Evolutionary conservation across 768 basidiomycete genomes (phyloP).

Genomic region (Exidia glandulosa): DNA sequence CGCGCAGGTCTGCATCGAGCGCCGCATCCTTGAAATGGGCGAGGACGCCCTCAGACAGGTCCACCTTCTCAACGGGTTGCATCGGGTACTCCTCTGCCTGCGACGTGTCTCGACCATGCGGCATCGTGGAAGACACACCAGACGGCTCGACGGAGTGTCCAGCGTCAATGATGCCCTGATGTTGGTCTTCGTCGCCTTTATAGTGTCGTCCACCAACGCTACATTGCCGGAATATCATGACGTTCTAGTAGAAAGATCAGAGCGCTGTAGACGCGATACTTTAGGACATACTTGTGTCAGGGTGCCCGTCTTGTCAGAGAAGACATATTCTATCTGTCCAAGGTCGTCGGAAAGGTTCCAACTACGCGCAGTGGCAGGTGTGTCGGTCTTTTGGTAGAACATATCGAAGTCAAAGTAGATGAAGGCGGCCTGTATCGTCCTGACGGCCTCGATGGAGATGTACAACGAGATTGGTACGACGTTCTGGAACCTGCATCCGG

Average conservation of each 20-base stretch:
- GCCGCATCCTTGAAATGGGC: slow-evolving; percentile 53
- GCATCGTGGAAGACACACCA: slow-evolving; percentile 5
- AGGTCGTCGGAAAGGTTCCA: slow-evolving; percentile 97
- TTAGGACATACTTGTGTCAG: slow-evolving; percentile 58
- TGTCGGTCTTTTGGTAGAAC: slow-evolving; percentile 62
- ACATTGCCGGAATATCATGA: slow-evolving; percentile 90
- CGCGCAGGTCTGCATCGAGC: slow-evolving; percentile 54
- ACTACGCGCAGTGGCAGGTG: slow-evolving; percentile 72
- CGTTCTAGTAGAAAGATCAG: slow-evolving; percentile 40
- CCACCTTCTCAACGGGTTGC: slow-evolving; percentile 12
- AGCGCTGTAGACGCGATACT: background rate
- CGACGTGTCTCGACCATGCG: slow-evolving; percentile 22
- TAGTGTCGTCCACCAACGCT: slow-evolving; percentile 81
- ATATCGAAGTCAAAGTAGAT: slow-evolving; percentile 94
- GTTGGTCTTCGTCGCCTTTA: slow-evolving; percentile 53
- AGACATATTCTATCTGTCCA: slow-evolving; percentile 96
- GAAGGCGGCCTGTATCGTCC: slow-evolving; percentile 82
- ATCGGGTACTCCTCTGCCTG: slow-evolving; percentile 11
- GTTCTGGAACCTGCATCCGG: too few relatives aligned
- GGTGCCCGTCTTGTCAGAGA: slow-evolving; percentile 97
- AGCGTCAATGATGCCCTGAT: slow-evolving; percentile 23
- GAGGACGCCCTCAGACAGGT: slow-evolving; percentile 31
- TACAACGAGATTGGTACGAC: slow-evolving; percentile 96
- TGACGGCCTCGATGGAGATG: slow-evolving; percentile 92
- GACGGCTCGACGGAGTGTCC: slow-evolving; percentile 22